These are phyloP conservation scores for Komagataella phaffii DNA, from an alignment of 805 yeast genomes.

Conservation along the genomic window DNA sequence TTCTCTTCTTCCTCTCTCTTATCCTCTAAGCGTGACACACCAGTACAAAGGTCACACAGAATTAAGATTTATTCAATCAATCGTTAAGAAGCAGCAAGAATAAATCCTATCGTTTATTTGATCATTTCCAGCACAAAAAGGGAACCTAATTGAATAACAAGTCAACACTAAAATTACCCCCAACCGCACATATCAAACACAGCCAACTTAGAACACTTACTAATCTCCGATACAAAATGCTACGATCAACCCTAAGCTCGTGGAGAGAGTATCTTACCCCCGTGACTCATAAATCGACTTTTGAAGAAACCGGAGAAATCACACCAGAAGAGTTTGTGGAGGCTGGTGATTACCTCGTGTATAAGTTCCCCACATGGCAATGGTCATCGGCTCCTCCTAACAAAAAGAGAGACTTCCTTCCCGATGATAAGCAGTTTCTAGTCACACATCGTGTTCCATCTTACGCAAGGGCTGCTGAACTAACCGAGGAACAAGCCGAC, in stretches of 20 bases:
- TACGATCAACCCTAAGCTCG: slow-evolving; percentile 70
- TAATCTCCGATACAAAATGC: slow-evolving; percentile 16
- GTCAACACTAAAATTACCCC: background rate
- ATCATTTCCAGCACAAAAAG: background rate
- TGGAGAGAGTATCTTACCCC: slow-evolving; percentile 92
- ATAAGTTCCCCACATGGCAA: slow-evolving; percentile 93
- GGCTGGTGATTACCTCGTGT: slow-evolving; percentile 88
- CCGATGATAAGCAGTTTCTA: slow-evolving; percentile 74
- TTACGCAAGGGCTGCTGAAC: slow-evolving; percentile 50
- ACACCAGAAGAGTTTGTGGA: slow-evolving; percentile 91
- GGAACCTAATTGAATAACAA: background rate
- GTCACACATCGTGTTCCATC: slow-evolving; percentile 88
- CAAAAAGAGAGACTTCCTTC: slow-evolving; percentile 56
- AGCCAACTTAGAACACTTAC: background rate
- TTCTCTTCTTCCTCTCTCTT: background rate
- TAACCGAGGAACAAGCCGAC: slow-evolving; percentile 24
- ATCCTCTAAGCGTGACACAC: background rate
- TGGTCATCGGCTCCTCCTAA: slow-evolving; percentile 60
- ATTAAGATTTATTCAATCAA: background rate
- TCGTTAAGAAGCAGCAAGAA: background rate
- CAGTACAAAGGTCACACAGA: background rate
- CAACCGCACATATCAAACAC: background rate
- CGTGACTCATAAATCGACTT: slow-evolving; percentile 74
- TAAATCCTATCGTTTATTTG: background rate
- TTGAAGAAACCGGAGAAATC: slow-evolving; percentile 76